A percentile compares a stretch with the other conserved stretches of the same genome.
Conservation (phyloP, 83 land plant species). For the Larix sibirica region DNA sequence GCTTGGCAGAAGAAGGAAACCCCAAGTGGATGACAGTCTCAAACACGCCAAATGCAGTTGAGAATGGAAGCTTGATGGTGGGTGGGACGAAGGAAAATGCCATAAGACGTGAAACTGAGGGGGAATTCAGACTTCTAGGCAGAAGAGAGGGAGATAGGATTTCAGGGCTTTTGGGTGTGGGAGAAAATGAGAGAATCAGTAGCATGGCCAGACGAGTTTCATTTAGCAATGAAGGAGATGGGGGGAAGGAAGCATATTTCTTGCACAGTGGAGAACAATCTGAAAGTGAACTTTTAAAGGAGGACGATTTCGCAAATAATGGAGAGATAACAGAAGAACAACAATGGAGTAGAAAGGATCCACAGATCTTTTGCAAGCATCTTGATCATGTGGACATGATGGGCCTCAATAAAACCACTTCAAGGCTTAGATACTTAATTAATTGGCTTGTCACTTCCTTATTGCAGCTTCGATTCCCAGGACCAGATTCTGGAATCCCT, state of each 20-base stretch:
- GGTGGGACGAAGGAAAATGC: constrained; percentile 51
- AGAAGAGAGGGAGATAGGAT: constrained; percentile 45
- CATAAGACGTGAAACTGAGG: constrained; percentile 71
- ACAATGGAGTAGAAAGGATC: constrained; percentile 62
- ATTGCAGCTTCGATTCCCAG: constrained; percentile 72
- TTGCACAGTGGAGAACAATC: constrained; percentile 55
- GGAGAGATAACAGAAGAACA: constrained; percentile 52
- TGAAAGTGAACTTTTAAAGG: constrained; percentile 33
- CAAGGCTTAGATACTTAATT: constrained; percentile 71
- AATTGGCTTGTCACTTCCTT: constrained; percentile 92
- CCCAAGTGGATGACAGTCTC: neutral
- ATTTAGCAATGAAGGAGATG: constrained; percentile 33
- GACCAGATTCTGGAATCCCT: constrained; percentile 28
- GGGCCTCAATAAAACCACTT: constrained; percentile 87
- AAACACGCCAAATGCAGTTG: neutral
- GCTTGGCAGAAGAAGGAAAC: neutral
- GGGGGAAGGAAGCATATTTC: constrained; percentile 20
- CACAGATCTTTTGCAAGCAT: constrained; percentile 77
- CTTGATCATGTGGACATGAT: constrained; percentile 89
- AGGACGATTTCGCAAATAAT: constrained; percentile 33
- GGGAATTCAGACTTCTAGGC: constrained; percentile 63
- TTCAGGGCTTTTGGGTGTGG: constrained; percentile 49
- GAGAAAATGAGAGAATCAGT: constrained; percentile 26
- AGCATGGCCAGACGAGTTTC: constrained; percentile 51
- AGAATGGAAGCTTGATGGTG: constrained; percentile 26